Base-by-base conservation (phyloP, 441 rosid genomes). In the Biscutella laevigata region DNA sequence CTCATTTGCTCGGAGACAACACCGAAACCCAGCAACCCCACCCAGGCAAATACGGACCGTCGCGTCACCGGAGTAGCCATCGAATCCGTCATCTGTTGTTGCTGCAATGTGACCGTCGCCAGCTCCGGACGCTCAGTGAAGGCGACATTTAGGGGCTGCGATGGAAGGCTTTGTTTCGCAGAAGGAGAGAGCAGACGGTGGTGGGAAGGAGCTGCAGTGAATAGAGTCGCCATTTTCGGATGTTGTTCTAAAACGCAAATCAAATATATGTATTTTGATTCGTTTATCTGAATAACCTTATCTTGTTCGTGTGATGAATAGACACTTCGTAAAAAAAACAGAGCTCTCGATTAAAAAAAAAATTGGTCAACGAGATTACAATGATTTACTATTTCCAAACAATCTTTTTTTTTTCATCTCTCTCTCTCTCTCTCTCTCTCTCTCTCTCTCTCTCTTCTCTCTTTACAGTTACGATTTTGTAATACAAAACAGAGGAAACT, bases 61-160 rank as follows among this genome's bases (percentile, higher is more conserved):
- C 95, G 74, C 21, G 98, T 90, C 59, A 90, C 65, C n/a, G 80
- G 71, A 42, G 90, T 77, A 50, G 90, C 83, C 19, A 90, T 72
- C 88, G 79, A 78, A 66, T 86, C 92, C 1, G 86, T 78, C 33
- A 24, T 17, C 12, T 36, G 16, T 14, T 50, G 59, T 5, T 44
- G 35, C 15, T 50, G 69, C 59, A 50, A 57, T 34, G 53, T 26
- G 32, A 64, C 12, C 7, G 35, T 14, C 6, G 32, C 30, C 4
- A 34, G 40, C 36, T 36, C 47, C 0, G 29, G 57, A 9, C 12
- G 5, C 30, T 48, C 52, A 12, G 41, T 27, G 8, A 57, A 34
- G n/a, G 60, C 4, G 42, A 44, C 24, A 49, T n/a, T 43, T 37
- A 51, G 13, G 0, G 59, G 45, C 59, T 57, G 59, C 39, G 29